A percentile compares a stretch with the other conserved stretches of the same genome.
These are phyloP conservation scores for Pseudopithomyces maydicus DNA, from an alignment of 2,329 filamentous ascomycete species.

Conservation along the genomic window DNA sequence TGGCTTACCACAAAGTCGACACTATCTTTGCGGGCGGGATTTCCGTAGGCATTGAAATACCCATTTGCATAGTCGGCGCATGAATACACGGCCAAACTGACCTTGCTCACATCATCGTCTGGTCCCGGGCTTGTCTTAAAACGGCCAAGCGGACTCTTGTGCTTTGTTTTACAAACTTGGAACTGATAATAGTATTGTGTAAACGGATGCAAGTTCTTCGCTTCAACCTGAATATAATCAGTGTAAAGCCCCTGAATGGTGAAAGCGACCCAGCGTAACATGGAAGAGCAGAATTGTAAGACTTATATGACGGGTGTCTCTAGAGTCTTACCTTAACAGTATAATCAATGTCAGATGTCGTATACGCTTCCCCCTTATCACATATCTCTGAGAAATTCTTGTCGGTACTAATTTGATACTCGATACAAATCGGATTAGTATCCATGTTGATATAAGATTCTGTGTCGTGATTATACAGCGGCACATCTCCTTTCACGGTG, in stretches of 20 bases:
- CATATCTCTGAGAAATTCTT: constrained; percentile 55
- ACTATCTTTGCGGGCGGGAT: constrained; percentile 44
- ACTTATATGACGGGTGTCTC: constrained; percentile 60
- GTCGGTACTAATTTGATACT: constrained; percentile 65
- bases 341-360: constrained; percentile 75
- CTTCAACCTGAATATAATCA: constrained; percentile 66
- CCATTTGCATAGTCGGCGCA: constrained; percentile 62
- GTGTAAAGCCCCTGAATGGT: no score
- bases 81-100: constrained; percentile 72
- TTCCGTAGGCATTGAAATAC: constrained; percentile 57
- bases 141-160: constrained; percentile 65
- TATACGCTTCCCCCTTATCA: constrained; percentile 66
- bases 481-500: constrained; percentile 62
- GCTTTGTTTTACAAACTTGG: constrained; percentile 66
- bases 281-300: constrained; percentile 12
- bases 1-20: constrained; percentile 50
- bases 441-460: constrained; percentile 59
- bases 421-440: constrained; percentile 68
- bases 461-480: constrained; percentile 59
- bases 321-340: no score
- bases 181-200: constrained; percentile 75
- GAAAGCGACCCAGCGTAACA: constrained; percentile 42
- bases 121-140: constrained; percentile 71
- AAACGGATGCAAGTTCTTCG: constrained; percentile 64
- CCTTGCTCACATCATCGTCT: constrained; percentile 61